These are phyloP conservation scores for Eucalyptus polyanthemos DNA, from an alignment of 345 rosid species.

Conservation along the genomic window DNA sequence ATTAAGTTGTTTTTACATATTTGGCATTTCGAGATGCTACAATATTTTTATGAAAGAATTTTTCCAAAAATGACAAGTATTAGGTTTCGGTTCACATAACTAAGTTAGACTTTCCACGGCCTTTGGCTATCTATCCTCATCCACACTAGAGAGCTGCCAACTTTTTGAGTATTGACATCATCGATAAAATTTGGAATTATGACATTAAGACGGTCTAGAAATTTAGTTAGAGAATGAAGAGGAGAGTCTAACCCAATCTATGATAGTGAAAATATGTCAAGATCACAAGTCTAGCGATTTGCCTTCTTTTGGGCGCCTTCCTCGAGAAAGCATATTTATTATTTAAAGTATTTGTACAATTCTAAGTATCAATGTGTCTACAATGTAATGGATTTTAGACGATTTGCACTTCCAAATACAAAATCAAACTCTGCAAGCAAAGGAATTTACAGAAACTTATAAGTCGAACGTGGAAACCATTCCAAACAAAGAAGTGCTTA, in stretches of 20 bases:
- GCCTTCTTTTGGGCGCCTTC: not conserved
- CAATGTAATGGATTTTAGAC: not conserved
- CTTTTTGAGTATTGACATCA: not conserved
- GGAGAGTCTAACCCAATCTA: not conserved
- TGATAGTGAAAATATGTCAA: not conserved
- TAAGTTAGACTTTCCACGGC: not conserved
- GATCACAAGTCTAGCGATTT: not conserved
- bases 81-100: not conserved
- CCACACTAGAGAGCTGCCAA: not conserved
- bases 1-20: not conserved
- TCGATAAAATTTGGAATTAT: not conserved
- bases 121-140: not conserved
- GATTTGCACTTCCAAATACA: not conserved
- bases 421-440: not conserved
- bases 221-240: not conserved
- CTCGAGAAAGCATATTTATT: not conserved
- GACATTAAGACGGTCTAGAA: not conserved
- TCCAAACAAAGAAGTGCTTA: not conserved
- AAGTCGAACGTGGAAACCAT: not conserved
- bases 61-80: not conserved
- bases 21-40: not conserved
- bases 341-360: not conserved
- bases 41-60: not conserved
- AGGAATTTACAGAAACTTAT: not conserved
- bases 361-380: not conserved